Evolutionary conservation across 2,329 filamentous ascomycete genomes (phyloP).

Genomic region (Colletotrichum sp.): DNA sequence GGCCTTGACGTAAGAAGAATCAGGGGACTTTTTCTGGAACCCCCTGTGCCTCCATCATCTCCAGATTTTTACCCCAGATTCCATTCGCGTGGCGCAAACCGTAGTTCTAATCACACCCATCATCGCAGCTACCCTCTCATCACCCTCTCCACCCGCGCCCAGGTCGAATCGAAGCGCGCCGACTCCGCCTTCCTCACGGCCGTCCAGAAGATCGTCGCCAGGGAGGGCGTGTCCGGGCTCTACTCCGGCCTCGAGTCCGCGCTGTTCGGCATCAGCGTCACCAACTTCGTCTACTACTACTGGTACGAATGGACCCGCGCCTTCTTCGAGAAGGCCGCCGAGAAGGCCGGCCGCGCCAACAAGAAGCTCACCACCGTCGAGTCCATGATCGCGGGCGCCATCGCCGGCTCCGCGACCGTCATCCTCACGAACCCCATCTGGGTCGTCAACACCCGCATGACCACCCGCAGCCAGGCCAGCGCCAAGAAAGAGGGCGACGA

Average conservation of each 20-base stretch:
- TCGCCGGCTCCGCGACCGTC: conserved; percentile 93
- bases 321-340: conserved; percentile 81
- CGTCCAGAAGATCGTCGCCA: conserved; percentile 84
- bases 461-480: conserved; percentile 69
- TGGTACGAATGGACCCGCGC: conserved; percentile 98
- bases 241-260: conserved; percentile 95
- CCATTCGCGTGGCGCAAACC: background rate
- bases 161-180: conserved; percentile 95
- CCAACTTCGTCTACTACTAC: conserved; percentile 99
- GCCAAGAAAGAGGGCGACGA: conserved; percentile 35
- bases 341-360: conserved; percentile 72
- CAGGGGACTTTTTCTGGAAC: background rate
- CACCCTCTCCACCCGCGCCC: conserved; percentile 94
- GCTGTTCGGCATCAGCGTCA: conserved; percentile 96
- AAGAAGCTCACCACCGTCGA: conserved; percentile 90
- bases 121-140: conserved; percentile 84
- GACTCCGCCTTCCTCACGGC: conserved; percentile 85
- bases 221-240: conserved; percentile 87
- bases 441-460: conserved; percentile 99
- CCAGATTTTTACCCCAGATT: background rate
- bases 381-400: conserved; percentile 92
- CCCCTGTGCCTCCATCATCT: background rate
- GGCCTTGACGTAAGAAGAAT: conserved; percentile 79
- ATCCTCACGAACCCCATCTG: conserved; percentile 98
- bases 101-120: conserved; percentile 7